Evolutionary conservation across 371 early-diverging fungal genomes (phyloP).

Genomic region (Furculomyces boomerangus): DNA sequence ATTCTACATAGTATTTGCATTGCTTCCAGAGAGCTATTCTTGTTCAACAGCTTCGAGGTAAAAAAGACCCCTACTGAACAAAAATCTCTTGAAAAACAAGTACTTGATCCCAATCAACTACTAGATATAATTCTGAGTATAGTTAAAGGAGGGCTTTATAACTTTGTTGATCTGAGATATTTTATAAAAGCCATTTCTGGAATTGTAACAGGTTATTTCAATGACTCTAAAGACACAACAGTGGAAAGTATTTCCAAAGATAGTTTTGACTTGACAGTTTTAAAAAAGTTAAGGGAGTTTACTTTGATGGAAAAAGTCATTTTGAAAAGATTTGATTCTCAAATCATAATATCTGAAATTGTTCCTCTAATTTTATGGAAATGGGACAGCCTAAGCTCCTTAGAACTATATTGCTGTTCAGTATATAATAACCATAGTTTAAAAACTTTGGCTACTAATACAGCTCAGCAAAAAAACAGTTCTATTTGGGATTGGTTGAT

Average conservation of each 20-base stretch:
- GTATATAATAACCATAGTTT: too few species aligned
- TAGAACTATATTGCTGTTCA: neutral
- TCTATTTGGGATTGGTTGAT: neutral
- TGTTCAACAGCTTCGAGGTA: neutral
- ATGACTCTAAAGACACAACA: neutral
- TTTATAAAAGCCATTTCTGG: neutral
- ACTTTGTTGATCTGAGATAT: neutral
- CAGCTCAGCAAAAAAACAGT: too few species aligned
- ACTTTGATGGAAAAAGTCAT: neutral
- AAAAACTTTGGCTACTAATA: too few species aligned
- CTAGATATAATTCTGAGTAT: too few species aligned
- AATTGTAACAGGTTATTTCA: neutral
- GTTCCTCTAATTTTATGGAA: neutral
- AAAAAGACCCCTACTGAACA: too few species aligned
- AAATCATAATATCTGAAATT: neutral
- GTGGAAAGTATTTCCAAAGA: neutral
- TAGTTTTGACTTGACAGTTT: neutral
- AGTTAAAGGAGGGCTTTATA: neutral
- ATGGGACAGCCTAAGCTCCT: neutral
- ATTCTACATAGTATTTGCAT: neutral
- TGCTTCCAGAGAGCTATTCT: neutral
- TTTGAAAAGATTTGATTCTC: conserved; percentile 1
- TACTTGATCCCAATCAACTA: too few species aligned
- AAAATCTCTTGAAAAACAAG: too few species aligned
- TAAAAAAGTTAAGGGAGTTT: neutral